Evolutionary conservation across 108 stramenopile genomes (phyloP).

Genomic region (Pseudonitzschia multiseries): DNA sequence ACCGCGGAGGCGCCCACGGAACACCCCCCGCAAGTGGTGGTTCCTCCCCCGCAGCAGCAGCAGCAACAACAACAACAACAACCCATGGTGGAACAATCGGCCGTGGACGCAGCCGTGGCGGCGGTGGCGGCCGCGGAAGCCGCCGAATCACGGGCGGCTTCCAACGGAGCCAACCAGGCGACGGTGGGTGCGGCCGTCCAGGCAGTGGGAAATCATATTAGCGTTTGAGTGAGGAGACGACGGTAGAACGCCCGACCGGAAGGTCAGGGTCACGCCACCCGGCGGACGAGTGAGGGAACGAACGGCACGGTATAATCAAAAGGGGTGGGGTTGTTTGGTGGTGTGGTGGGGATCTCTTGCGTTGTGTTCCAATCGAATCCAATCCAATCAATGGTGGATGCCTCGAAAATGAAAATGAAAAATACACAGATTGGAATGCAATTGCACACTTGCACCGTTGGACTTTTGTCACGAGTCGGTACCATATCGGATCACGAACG

Average conservation of each 20-base stretch:
- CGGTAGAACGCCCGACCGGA: neutral
- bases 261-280: neutral
- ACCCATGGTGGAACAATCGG: neutral
- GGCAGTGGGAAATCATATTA: conserved; percentile 11
- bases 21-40: neutral
- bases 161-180: conserved; percentile 31
- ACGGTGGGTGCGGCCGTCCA: conserved; percentile 35
- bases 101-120: conserved; percentile 13
- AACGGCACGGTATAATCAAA: too few species aligned
- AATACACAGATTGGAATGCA: too few species aligned
- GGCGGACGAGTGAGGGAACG: too few species aligned
- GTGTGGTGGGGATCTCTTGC: too few species aligned
- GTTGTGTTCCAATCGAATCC: too few species aligned
- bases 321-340: too few species aligned
- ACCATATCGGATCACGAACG: too few species aligned
- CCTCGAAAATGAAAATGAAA: too few species aligned
- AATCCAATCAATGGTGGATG: too few species aligned
- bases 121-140: conserved; percentile 1
- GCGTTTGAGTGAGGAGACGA: neutral
- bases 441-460: too few species aligned
- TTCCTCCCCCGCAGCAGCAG: neutral
- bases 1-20: too few species aligned
- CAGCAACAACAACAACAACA: neutral
- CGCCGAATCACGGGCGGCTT: conserved; percentile 13
- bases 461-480: too few species aligned